These are phyloP conservation scores for Clavispora carvajalis DNA, from an alignment of 805 yeast species.

Conservation along the genomic window DNA sequence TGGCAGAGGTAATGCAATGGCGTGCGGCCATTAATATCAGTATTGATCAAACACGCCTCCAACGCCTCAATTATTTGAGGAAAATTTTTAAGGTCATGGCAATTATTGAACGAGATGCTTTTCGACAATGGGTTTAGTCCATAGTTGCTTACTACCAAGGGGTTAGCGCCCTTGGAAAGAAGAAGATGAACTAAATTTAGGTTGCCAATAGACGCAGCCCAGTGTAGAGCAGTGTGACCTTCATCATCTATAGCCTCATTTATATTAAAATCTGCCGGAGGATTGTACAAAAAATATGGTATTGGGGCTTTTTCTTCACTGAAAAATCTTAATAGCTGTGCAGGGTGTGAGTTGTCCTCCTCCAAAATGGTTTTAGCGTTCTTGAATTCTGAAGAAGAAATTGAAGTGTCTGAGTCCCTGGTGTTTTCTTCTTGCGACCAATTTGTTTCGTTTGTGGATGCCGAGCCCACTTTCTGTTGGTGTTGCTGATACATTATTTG, in stretches of 20 bases:
- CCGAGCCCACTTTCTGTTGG: conserved; percentile 10
- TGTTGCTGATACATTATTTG: conserved; percentile 11
- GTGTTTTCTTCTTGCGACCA: conserved; percentile 39
- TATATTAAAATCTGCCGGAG: conserved; percentile 62
- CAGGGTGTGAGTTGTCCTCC: conserved; percentile 39
- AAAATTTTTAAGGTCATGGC: conserved; percentile 75
- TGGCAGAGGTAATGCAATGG: conserved; percentile 81
- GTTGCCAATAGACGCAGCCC: conserved; percentile 97
- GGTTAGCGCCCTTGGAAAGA: conserved; percentile 69
- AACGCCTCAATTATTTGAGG: conserved; percentile 72
- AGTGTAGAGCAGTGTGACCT: conserved; percentile 91
- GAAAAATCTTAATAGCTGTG: conserved; percentile 37
- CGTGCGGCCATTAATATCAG: conserved; percentile 70
- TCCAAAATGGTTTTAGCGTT: conserved; percentile 33
- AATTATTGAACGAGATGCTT: conserved; percentile 80
- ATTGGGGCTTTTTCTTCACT: conserved; percentile 41
- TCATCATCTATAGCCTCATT: conserved; percentile 85
- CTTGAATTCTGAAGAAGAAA: conserved; percentile 15
- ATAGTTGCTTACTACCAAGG: conserved; percentile 44
- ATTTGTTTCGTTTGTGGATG: conserved; percentile 39
- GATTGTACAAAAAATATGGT: conserved; percentile 61
- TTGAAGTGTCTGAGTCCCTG: conserved; percentile 38
- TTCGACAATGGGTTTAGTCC: conserved; percentile 90
- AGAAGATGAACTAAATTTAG: conserved; percentile 70
- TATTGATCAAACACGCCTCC: conserved; percentile 69